These are phyloP conservation scores for Fusarium sp. DNA, from an alignment of 2,329 filamentous ascomycete species.

Conservation along the genomic window DNA sequence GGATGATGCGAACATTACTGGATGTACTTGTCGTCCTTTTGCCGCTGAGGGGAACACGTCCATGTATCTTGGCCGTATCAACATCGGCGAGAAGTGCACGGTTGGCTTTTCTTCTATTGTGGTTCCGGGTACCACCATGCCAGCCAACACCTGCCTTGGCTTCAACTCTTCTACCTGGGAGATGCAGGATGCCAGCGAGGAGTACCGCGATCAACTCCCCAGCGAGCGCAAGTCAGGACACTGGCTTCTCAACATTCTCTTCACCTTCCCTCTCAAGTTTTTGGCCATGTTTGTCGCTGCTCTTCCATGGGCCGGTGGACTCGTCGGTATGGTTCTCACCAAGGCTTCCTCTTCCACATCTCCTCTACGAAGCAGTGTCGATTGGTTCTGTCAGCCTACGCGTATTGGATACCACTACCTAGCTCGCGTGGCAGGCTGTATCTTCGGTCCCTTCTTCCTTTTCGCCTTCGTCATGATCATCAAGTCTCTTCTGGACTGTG, in stretches of 20 bases:
- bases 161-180: conserved; percentile 22
- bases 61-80: conserved; percentile 21
- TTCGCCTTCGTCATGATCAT: conserved; percentile 5
- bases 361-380: conserved; percentile 8
- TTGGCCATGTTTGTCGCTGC: background rate
- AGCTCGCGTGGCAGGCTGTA: background rate
- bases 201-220: conserved; percentile 12
- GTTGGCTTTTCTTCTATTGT: conserved; percentile 7
- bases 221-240: background rate
- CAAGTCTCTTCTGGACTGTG: background rate
- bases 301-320: conserved; percentile 11
- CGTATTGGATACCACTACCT: conserved; percentile 15
- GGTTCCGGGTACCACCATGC: background rate
- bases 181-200: conserved; percentile 9
- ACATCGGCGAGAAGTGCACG: background rate
- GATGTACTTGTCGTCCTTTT: background rate
- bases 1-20: background rate
- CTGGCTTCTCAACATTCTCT: background rate
- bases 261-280: background rate
- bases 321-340: conserved; percentile 5
- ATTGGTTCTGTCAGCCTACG: conserved; percentile 6
- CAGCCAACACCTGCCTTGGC: background rate
- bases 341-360: background rate
- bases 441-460: conserved; percentile 9
- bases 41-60: conserved; percentile 12